phyloP scores from a whole-genome alignment of 78 protist genomes.

The Dictyostelium citrinum region DNA sequence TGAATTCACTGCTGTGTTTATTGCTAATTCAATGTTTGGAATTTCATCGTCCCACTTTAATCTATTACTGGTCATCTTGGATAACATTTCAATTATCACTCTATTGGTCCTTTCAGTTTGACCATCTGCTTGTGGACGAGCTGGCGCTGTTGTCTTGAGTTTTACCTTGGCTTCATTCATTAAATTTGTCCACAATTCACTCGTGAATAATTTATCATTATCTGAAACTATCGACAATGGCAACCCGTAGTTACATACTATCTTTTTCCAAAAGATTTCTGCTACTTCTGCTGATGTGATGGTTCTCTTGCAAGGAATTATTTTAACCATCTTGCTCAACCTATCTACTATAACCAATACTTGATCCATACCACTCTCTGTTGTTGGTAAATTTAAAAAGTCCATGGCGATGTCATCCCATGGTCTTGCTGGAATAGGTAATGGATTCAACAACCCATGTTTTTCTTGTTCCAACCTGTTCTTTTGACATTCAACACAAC shows the following conservation, averaged over 20 bases:
- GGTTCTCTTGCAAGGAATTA: background rate
- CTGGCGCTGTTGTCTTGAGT: background rate
- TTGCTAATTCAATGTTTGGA: no score
- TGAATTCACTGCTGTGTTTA: no score
- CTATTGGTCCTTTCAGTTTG: constrained; percentile 7
- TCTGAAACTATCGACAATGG: constrained; percentile 17
- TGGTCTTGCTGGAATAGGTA: background rate
- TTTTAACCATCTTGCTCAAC: background rate
- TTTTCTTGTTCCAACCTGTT: background rate
- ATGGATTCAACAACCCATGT: background rate
- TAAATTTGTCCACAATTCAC: background rate
- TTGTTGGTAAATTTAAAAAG: background rate
- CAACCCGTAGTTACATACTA: background rate
- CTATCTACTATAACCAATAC: constrained; percentile 13
- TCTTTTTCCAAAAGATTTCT: background rate
- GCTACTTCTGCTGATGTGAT: background rate
- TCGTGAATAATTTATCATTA: constrained; percentile 11
- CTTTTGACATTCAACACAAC: constrained; percentile 5
- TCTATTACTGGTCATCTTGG: background rate
- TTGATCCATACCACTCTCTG: background rate
- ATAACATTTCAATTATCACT: background rate
- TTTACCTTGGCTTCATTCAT: background rate
- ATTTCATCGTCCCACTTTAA: background rate
- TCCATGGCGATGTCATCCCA: constrained; percentile 33
- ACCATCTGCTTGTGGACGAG: constrained; percentile 23